Base-by-base conservation (phyloP, 1,284 basidiomycete genomes). In the Calocybe gambosa region DNA sequence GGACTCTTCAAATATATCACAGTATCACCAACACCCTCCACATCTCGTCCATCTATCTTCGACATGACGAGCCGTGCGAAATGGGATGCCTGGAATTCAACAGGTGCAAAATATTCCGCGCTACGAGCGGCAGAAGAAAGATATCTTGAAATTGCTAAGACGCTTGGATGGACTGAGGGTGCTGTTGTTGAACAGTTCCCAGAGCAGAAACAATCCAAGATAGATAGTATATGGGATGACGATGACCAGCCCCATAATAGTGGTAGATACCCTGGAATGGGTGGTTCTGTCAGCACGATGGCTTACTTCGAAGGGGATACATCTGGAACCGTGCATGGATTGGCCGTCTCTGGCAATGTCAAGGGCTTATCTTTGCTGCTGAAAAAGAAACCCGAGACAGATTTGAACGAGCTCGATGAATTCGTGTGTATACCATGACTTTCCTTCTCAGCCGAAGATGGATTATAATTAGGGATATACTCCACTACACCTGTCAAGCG, bases 1-100 rank as follows among this genome's bases (percentile, higher is more conserved):
- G 88, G 87, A 34, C 69, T 93, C 47, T 95, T 79, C 81, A 94
- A 94, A 64, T 77, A 72, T 60, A 63, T 89, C 19, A 88, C 80
- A 5, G 72, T 77, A 16, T 73, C 80, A 0, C 60, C 74, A 10
- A 58, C 53, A n/a, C 80, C 89, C 16, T 69, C 65, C 28, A 69
- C 67, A 5, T 59, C 80, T 2, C 77, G 86, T 1, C 93, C 92
- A 0, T 88, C 85, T 4, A 72, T 94, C 23, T 89, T 93, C 58
- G 89, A 89, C 52, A 76, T 87, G 59, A 75, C 84, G 1, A 85
- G 82, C 1, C 72, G 89, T 25, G 89, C 90, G 1, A 94, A 94
- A 63, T 90, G 89, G 84, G 90, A 93, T 59, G 86, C 89, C 1
- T 94, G 91, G 89, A 71, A 62, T 25, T 58, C 67, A 5, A 62